Percentiles rank a stretch among this genome's conserved stretches.
Evolutionary conservation across 2,329 filamentous ascomycete species (phyloP).

Genomic region (Trichophyton mentagrophytes): DNA sequence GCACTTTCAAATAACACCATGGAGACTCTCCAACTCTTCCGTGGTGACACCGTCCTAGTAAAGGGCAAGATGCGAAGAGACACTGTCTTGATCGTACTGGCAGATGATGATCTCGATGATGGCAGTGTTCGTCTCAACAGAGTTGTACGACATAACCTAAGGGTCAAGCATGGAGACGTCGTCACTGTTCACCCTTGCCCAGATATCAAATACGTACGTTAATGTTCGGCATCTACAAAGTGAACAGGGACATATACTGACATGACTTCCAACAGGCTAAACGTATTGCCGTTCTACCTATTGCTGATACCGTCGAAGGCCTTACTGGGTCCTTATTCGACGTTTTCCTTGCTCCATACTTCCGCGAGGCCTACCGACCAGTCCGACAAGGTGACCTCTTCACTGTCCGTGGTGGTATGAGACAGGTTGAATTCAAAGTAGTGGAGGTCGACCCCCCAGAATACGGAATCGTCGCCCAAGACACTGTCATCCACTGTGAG

Average conservation of each 20-base stretch:
- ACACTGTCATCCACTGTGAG: slow-evolving; percentile 98
- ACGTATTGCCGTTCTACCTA: slow-evolving; percentile 94
- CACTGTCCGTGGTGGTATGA: slow-evolving; percentile 94
- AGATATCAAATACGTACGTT: slow-evolving; percentile 97
- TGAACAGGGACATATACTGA: neutral
- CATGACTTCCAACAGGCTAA: slow-evolving; percentile 56
- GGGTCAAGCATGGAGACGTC: slow-evolving; percentile 96
- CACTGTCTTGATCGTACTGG: slow-evolving; percentile 91
- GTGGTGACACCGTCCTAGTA: slow-evolving; percentile 92
- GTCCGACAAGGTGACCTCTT: slow-evolving; percentile 96
- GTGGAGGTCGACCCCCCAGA: slow-evolving; percentile 97
- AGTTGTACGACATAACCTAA: slow-evolving; percentile 93
- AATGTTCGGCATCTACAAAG: neutral
- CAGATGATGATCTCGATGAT: slow-evolving; percentile 95
- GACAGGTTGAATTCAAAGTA: slow-evolving; percentile 98
- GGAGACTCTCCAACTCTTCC: slow-evolving; percentile 96
- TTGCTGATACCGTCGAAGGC: slow-evolving; percentile 95
- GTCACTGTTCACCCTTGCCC: slow-evolving; percentile 95
- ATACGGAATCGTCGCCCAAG: slow-evolving; percentile 96
- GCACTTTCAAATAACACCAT: slow-evolving; percentile 97
- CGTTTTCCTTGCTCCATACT: slow-evolving; percentile 97
- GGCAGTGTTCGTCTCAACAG: slow-evolving; percentile 96
- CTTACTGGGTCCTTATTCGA: slow-evolving; percentile 96
- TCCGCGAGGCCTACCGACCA: slow-evolving; percentile 96
- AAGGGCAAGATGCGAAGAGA: slow-evolving; percentile 99